phyloP scores from a whole-genome alignment of 495 filamentous ascomycete genomes.

The Glonium stellatum region DNA sequence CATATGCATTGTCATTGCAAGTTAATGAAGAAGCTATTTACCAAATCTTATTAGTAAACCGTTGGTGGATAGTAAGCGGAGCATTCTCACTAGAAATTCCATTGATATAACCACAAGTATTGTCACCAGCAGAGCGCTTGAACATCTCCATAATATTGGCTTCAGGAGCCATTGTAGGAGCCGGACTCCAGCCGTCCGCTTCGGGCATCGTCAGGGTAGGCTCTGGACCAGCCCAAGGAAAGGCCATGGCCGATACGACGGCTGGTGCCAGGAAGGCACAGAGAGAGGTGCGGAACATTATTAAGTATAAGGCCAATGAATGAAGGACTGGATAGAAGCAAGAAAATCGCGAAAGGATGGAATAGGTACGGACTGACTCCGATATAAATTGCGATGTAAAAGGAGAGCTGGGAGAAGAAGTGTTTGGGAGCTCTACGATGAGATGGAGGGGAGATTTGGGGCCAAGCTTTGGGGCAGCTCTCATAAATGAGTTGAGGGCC shows the following conservation, averaged over 20 bases:
- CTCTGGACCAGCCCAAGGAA: conserved; percentile 21
- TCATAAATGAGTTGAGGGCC: conserved; percentile 5
- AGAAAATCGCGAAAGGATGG: background rate
- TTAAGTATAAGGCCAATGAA: background rate
- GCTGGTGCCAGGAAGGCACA: conserved; percentile 24
- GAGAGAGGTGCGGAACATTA: conserved; percentile 20
- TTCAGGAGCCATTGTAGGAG: conserved; percentile 16
- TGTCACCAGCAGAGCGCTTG: conserved; percentile 13
- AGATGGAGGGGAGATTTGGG: background rate
- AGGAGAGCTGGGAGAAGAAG: background rate
- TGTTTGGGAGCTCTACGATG: background rate
- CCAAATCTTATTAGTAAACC: conserved; percentile 6
- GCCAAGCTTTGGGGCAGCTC: conserved; percentile 2
- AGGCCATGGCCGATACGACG: conserved; percentile 20
- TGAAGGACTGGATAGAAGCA: background rate
- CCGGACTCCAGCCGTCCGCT: conserved; percentile 23
- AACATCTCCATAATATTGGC: conserved; percentile 16
- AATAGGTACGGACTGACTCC: background rate
- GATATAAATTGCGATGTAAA: background rate
- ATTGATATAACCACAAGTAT: conserved; percentile 23
- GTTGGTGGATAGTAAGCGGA: background rate
- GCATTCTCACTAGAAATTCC: conserved; percentile 8
- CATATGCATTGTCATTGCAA: conserved; percentile 17
- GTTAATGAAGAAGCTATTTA: conserved; percentile 15
- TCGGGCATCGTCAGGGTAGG: conserved; percentile 18